Base-by-base conservation (phyloP, 371 early-diverging fungal genomes). In the Nematocida sp. region DNA sequence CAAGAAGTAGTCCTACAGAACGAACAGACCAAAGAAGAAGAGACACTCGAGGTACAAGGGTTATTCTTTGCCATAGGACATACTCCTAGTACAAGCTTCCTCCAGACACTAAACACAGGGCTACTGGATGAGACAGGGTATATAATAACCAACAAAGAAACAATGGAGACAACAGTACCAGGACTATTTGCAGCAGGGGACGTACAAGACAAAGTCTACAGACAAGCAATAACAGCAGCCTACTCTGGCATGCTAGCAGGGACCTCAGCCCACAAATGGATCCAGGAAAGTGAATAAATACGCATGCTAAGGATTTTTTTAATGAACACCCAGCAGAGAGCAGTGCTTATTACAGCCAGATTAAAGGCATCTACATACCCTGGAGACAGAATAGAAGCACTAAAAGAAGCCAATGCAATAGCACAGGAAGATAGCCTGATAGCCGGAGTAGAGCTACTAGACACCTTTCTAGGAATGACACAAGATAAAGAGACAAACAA, bases 51-150 rank as follows among this genome's bases (percentile, higher is more conserved):
- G 21, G 90, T 90, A 62, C 89, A 87, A 63, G 97, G 96, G 35
- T 84, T 96, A 64, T 96, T 97, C 85, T 97, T 94, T 84, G 98
- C 95, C 47, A 94, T 97, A 78, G 98, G 98, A 40, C 98, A 97
- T 83, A 85, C 82, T 54, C 96, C 95, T 46, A 93, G 93, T 58
- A 79, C 80, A 4, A n/a, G 9, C 31, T 84, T 82, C 55, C 15
- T 84, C 34, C 55, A 65, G 86, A 85, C 34, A 1, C 49, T 55
- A 19, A 86, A 81, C 79, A 81, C 94, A 51, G 25, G 13, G 3
- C 7, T 55, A 37, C 77, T 89, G 54, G 90, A 92, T 83, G 85
- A 86, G 51, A 88, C 88, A 63, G 92, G 93, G 63, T 97, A 95
- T 83, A 87, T 97, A 70, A 63, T 87, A 77, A 88, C 90, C 32